phyloP scores from a whole-genome alignment of 805 yeast genomes.

The Ogataea dorogensis region DNA sequence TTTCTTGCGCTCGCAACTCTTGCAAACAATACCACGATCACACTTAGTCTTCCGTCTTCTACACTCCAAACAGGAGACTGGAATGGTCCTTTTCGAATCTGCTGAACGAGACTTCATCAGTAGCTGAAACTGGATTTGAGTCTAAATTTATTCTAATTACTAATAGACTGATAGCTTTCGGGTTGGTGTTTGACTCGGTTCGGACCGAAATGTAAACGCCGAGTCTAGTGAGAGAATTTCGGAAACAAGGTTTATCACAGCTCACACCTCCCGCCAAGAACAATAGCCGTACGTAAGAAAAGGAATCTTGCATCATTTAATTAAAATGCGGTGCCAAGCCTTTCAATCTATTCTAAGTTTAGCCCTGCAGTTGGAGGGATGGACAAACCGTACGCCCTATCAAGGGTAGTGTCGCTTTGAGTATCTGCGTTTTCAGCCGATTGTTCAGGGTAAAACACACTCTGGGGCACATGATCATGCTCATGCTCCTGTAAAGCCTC shows the following conservation, averaged over 20 bases:
- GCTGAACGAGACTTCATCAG: conserved; percentile 1
- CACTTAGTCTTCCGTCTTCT: conserved; percentile 36
- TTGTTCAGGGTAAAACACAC: too few relatives aligned
- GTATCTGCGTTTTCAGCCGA: too few relatives aligned
- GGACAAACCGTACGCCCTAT: too few relatives aligned
- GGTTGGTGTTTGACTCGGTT: too few relatives aligned
- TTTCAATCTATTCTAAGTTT: not conserved
- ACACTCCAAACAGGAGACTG: conserved; percentile 36
- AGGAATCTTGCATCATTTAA: not conserved
- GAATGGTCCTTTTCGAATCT: conserved; percentile 17
- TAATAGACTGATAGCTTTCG: too few relatives aligned
- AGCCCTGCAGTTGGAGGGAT: too few relatives aligned
- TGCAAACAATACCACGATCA: conserved; percentile 38
- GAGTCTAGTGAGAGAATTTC: not conserved
- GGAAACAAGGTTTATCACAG: conserved; percentile 1
- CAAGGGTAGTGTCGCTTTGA: too few relatives aligned
- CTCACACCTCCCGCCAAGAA: not conserved
- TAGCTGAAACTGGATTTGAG: not conserved
- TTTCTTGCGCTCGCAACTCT: conserved; percentile 39
- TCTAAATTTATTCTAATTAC: conserved; percentile 3
- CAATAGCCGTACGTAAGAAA: not conserved
- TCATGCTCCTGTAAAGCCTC: too few relatives aligned
- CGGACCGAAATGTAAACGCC: not conserved
- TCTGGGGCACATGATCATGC: too few relatives aligned
- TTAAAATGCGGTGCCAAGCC: not conserved